phyloP scores from a whole-genome alignment of 768 basidiomycete genomes.

The Collybia mongolica region DNA sequence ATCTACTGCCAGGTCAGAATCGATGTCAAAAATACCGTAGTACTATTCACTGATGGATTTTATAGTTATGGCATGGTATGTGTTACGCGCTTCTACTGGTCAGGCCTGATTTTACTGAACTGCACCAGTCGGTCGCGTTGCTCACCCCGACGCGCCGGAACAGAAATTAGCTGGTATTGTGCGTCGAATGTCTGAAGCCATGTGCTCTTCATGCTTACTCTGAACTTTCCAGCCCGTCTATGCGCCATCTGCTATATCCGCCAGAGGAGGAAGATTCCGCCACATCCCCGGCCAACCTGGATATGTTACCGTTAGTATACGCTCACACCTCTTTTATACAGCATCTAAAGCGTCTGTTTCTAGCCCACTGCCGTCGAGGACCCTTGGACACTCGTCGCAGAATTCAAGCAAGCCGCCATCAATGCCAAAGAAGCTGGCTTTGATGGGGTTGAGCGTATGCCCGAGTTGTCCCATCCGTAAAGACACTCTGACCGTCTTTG shows the following conservation, averaged over 20 bases:
- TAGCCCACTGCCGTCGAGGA: slow-evolving; percentile 43
- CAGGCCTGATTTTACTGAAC: neutral
- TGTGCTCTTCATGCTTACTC: neutral
- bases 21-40: neutral
- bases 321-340: neutral
- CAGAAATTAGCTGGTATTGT: slow-evolving; percentile 35
- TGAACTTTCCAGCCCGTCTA: slow-evolving; percentile 37
- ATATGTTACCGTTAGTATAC: slow-evolving; percentile 34
- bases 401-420: slow-evolving; percentile 41
- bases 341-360: no score
- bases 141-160: slow-evolving; percentile 37
- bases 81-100: neutral
- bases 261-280: slow-evolving; percentile 39
- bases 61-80: slow-evolving; percentile 39
- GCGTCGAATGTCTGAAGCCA: neutral
- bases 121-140: slow-evolving; percentile 29
- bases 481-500: neutral
- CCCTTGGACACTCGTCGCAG: slow-evolving; percentile 34
- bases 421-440: slow-evolving; percentile 55
- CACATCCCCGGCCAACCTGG: slow-evolving; percentile 34
- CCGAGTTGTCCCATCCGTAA: neutral
- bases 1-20: slow-evolving; percentile 41
- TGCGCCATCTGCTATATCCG: slow-evolving; percentile 41
- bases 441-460: slow-evolving; percentile 51
- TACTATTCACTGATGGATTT: neutral